A percentile compares a stretch with the other conserved stretches of the same genome.
Conservation (phyloP, 768 basidiomycete species). For the Termitomyces sp. region DNA sequence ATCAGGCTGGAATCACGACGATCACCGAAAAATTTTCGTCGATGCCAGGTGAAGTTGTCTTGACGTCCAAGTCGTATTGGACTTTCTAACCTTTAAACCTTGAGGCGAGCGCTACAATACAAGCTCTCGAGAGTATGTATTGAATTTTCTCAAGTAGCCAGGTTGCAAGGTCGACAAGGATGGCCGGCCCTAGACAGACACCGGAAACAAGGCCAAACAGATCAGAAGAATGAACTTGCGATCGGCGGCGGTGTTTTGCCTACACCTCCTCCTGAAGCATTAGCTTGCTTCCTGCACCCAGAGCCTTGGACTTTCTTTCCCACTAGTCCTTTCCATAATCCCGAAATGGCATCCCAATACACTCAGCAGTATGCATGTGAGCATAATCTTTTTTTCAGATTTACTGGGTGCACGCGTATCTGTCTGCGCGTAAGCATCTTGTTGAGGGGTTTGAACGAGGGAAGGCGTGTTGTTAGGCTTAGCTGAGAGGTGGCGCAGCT, state of each 20-base stretch:
- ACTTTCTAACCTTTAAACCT: neutral
- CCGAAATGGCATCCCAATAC: conserved; percentile 66
- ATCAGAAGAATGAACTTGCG: neutral
- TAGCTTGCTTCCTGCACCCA: conserved; percentile 66
- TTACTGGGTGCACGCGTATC: conserved; percentile 14
- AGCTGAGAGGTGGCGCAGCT: neutral
- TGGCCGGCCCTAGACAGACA: conserved; percentile 3
- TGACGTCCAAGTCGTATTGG: neutral
- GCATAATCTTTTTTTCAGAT: conserved; percentile 27
- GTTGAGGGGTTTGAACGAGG: neutral
- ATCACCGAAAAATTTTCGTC: neutral
- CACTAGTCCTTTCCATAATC: conserved; percentile 25
- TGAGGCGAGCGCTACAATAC: neutral
- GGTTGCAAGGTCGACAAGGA: neutral
- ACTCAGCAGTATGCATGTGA: conserved; percentile 86
- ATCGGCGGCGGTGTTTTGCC: conserved; percentile 3
- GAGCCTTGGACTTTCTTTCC: conserved; percentile 25
- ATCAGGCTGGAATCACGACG: neutral
- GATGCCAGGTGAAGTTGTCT: neutral
- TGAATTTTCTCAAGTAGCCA: neutral
- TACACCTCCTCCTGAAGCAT: conserved; percentile 57
- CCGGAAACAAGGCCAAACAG: conserved; percentile 16
- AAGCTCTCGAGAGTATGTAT: neutral
- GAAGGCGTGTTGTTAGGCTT: neutral
- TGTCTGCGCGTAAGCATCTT: conserved; percentile 4